Evolutionary conservation across 2,329 filamentous ascomycete genomes (phyloP).

Genomic region (Aspergillus sp.): DNA sequence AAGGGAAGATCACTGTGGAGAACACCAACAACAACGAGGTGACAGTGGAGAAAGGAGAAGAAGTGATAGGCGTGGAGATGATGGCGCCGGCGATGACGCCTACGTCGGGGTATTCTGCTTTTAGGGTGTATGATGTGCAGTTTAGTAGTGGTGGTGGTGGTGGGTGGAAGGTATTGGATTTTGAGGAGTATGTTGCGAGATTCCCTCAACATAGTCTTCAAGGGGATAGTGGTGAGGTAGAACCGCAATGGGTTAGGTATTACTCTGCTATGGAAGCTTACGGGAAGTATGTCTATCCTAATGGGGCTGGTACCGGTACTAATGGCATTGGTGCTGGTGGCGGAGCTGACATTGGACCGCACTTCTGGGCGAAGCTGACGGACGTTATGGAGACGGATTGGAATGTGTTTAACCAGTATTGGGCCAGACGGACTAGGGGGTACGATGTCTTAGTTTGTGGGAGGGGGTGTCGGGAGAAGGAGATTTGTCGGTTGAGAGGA

Average conservation of each 20-base stretch:
- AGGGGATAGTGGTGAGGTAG: too few relatives aligned
- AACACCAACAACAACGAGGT: too few relatives aligned
- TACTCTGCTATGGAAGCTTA: too few relatives aligned
- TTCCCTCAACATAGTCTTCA: too few relatives aligned
- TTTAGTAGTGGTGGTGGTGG: constrained; percentile 45
- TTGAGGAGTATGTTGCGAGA: background rate
- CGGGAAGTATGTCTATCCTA: too few relatives aligned
- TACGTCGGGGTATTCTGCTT: constrained; percentile 58
- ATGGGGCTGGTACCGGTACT: too few relatives aligned
- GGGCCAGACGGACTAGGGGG: constrained; percentile 52
- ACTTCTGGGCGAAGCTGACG: constrained; percentile 63
- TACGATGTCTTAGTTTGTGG: constrained; percentile 47
- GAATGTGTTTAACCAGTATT: constrained; percentile 51
- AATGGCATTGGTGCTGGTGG: too few relatives aligned
- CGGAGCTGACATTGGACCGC: background rate
- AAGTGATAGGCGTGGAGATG: constrained; percentile 48
- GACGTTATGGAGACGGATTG: constrained; percentile 49
- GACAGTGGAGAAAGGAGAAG: background rate
- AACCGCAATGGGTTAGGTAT: too few relatives aligned
- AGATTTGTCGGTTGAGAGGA: constrained; percentile 47
- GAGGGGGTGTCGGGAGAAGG: constrained; percentile 46
- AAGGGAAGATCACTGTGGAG: too few relatives aligned
- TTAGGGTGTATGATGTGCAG: constrained; percentile 56
- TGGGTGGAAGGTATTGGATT: background rate
- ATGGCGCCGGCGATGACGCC: constrained; percentile 59